Evolutionary conservation across 2,329 filamentous ascomycete species (phyloP).

Genomic region (Trichoderma koningiopsis): DNA sequence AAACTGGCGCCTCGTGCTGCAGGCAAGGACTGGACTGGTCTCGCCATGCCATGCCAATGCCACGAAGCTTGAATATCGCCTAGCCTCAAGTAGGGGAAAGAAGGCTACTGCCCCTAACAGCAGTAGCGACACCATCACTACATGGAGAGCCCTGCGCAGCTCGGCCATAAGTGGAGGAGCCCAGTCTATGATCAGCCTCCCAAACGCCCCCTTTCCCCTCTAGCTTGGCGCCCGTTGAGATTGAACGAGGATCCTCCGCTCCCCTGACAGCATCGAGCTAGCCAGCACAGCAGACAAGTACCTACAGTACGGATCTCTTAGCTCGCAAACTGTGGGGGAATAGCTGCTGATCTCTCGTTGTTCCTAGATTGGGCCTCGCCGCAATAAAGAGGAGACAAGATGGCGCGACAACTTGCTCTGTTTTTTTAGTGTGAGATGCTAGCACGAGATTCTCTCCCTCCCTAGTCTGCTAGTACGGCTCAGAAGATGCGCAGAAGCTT

Average conservation of each 20-base stretch:
- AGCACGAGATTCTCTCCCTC: slow-evolving; percentile 4
- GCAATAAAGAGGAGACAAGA: not conserved
- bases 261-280: slow-evolving; percentile 13
- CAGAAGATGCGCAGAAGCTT: slow-evolving; percentile 14
- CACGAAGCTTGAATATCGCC: not conserved
- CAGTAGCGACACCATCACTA: not conserved
- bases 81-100: not conserved
- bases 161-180: not conserved
- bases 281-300: slow-evolving; percentile 4
- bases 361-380: not conserved
- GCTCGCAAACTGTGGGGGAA: slow-evolving; percentile 4
- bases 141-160: not conserved
- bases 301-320: slow-evolving; percentile 14
- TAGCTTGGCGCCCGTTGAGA: slow-evolving; percentile 5
- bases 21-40: not conserved
- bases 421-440: slow-evolving; percentile 5
- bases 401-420: slow-evolving; percentile 3
- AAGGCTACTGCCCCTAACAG: not conserved
- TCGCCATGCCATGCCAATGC: slow-evolving; percentile 6
- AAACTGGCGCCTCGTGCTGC: slow-evolving; percentile 5
- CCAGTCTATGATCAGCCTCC: slow-evolving; percentile 10
- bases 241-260: slow-evolving; percentile 7
- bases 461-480: slow-evolving; percentile 1
- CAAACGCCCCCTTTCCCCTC: slow-evolving; percentile 3
- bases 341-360: slow-evolving; percentile 3